These are phyloP conservation scores for Magnolia changhungtana DNA, from an alignment of 164 flowering plant species.

Conservation along the genomic window DNA sequence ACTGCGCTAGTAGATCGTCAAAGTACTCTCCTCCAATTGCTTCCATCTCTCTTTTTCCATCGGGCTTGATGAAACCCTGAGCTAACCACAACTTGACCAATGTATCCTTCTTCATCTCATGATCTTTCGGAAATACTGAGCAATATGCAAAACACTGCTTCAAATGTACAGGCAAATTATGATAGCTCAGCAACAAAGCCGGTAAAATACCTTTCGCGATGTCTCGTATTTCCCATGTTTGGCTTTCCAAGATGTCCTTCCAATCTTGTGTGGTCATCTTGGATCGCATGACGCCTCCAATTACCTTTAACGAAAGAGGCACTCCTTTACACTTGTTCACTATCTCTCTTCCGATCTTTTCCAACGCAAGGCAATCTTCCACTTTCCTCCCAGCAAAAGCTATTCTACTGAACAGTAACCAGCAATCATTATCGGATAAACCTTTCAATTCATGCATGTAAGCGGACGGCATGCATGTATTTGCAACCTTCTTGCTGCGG, in stretches of 20 bases:
- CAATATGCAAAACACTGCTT: slow-evolving; percentile 15
- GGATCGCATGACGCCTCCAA: neutral
- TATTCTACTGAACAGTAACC: slow-evolving; percentile 2
- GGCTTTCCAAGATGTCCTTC: neutral
- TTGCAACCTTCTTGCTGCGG: too few species aligned
- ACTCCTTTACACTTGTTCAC: slow-evolving; percentile 1
- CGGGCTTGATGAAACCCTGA: slow-evolving; percentile 2
- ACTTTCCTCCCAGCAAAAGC: slow-evolving; percentile 2
- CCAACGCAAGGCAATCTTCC: neutral
- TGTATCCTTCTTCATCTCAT: neutral
- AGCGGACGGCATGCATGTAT: too few species aligned
- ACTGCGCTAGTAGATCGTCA: slow-evolving; percentile 3
- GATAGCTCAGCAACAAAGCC: slow-evolving; percentile 4
- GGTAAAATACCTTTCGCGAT: neutral
- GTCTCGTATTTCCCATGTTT: neutral
- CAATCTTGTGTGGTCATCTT: neutral
- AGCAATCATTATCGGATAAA: neutral
- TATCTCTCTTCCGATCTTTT: neutral
- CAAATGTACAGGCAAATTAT: neutral
- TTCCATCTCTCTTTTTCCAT: slow-evolving; percentile 1
- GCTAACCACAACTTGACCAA: slow-evolving; percentile 18
- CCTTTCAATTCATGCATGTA: too few species aligned
- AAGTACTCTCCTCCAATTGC: slow-evolving; percentile 3
- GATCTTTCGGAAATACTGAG: slow-evolving; percentile 9
- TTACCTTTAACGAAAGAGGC: neutral